A percentile compares a stretch with the other conserved stretches of the same genome.
phyloP scores from a whole-genome alignment of 139 green algal genomes.

The Micractinium conductrix region DNA sequence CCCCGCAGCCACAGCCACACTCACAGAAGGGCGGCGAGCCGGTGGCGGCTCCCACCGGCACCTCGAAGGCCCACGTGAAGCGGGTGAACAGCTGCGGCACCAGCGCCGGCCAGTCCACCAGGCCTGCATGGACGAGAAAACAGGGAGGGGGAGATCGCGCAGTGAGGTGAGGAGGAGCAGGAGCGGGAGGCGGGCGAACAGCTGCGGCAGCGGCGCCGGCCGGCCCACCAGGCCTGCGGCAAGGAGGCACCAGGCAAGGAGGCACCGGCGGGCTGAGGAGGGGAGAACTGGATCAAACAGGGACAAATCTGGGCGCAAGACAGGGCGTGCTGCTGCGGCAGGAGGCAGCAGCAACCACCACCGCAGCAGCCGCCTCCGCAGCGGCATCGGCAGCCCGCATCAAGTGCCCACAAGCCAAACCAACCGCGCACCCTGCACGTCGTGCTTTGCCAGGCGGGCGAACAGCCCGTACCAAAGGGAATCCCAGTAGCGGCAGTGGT shows the following conservation, averaged over 20 bases:
- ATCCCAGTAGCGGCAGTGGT: conserved; percentile 63
- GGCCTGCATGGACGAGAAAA: conserved; percentile 45
- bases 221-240: conserved; percentile 54
- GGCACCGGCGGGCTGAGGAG: no score
- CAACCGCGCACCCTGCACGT: conserved; percentile 60
- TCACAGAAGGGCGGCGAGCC: conserved; percentile 52
- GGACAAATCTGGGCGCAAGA: no score
- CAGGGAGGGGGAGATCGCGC: background rate
- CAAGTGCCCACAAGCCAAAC: background rate
- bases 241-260: background rate
- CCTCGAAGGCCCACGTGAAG: conserved; percentile 69
- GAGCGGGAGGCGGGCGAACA: background rate
- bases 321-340: no score
- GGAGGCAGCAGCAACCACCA: no score
- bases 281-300: no score
- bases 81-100: conserved; percentile 65
- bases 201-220: conserved; percentile 47
- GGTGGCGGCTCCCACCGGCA: conserved; percentile 75
- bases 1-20: background rate
- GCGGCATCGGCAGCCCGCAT: no score
- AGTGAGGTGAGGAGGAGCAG: background rate
- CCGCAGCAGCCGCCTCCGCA: no score
- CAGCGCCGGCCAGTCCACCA: conserved; percentile 64
- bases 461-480: conserved; percentile 70
- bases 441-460: conserved; percentile 74